These are phyloP conservation scores for Phycomyces nitens DNA, from an alignment of 192 early-diverging fungal species.

Conservation along the genomic window DNA sequence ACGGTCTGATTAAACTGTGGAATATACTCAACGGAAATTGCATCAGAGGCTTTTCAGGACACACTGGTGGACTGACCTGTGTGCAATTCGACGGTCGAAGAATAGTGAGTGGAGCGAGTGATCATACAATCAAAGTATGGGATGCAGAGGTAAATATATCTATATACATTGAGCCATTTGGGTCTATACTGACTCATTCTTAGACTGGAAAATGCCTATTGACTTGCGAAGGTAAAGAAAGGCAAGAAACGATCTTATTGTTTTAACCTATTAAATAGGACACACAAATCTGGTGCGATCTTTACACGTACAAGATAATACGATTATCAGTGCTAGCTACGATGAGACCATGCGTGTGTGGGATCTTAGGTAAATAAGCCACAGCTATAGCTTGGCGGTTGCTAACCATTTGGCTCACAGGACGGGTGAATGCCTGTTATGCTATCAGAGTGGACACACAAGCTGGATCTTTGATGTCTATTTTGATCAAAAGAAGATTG, in stretches of 20 bases:
- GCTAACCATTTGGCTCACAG: no score
- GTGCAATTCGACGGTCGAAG: slow-evolving; percentile 79
- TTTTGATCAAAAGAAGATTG: slow-evolving; percentile 74
- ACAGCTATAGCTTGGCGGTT: no score
- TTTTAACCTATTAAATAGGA: slow-evolving; percentile 30
- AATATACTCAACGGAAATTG: slow-evolving; percentile 58
- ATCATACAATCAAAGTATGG: slow-evolving; percentile 77
- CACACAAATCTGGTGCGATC: slow-evolving; percentile 74
- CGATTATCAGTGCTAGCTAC: slow-evolving; percentile 84
- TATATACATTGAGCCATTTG: slow-evolving; percentile 35
- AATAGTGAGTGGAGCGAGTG: slow-evolving; percentile 80
- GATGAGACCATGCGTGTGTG: slow-evolving; percentile 88
- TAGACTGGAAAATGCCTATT: slow-evolving; percentile 1
- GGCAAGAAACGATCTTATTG: background rate
- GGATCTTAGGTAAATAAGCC: slow-evolving; percentile 67
- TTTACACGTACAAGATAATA: slow-evolving; percentile 53
- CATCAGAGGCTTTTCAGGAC: slow-evolving; percentile 73
- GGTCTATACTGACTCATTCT: no score
- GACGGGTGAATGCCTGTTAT: slow-evolving; percentile 69
- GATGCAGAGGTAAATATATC: slow-evolving; percentile 42
- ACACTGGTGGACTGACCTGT: slow-evolving; percentile 78
- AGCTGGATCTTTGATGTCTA: slow-evolving; percentile 99
- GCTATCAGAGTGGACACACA: slow-evolving; percentile 74
- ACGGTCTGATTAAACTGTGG: slow-evolving; percentile 83
- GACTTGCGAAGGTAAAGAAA: background rate